Percentiles rank a stretch among this genome's conserved stretches.
phyloP scores from a whole-genome alignment of 305 asterid species.

The Solanum hybrid region DNA sequence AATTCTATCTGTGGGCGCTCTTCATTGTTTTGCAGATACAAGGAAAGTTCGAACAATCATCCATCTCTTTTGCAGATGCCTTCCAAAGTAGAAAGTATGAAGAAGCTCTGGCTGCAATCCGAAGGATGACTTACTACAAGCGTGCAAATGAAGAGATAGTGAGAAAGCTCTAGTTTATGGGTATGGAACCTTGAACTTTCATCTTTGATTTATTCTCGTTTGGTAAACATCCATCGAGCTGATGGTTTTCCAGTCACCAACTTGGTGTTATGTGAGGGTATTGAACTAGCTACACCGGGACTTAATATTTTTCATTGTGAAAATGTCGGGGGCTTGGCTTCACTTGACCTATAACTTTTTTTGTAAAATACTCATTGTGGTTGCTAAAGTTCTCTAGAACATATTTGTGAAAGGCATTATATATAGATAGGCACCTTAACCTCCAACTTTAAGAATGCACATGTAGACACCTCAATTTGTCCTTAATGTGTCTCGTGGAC shows the following conservation, averaged over 20 bases:
- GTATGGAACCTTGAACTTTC: neutral
- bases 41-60: constrained; percentile 47
- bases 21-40: constrained; percentile 37
- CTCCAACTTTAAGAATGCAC: neutral
- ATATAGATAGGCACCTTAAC: neutral
- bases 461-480: neutral
- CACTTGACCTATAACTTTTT: neutral
- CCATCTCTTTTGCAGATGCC: constrained; percentile 55
- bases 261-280: neutral
- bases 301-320: neutral
- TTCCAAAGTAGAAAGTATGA: constrained; percentile 34
- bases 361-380: neutral
- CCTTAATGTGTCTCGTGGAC: neutral
- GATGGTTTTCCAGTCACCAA: neutral
- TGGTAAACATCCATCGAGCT: neutral
- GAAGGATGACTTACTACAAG: constrained; percentile 78
- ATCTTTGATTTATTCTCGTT: neutral
- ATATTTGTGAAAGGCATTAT: neutral
- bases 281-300: neutral
- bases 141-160: constrained; percentile 79
- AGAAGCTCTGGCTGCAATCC: constrained; percentile 55
- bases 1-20: neutral
- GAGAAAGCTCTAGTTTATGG: constrained; percentile 51
- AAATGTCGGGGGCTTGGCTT: neutral
- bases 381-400: neutral